Conservation (phyloP, 192 early-diverging fungal genomes). For the Coemansia sp. region DNA sequence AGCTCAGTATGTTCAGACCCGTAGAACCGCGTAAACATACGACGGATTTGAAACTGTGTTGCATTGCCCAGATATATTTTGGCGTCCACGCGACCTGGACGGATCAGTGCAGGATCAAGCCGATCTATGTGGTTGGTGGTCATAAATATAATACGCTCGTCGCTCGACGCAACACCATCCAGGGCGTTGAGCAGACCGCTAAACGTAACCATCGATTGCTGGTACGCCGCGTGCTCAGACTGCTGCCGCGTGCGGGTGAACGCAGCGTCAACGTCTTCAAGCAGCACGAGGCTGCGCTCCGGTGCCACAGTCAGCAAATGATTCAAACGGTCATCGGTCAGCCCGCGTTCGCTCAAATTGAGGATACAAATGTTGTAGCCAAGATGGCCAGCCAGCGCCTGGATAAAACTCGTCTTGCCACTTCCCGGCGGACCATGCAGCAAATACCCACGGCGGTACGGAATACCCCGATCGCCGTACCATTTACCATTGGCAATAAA, state of each 20-base stretch:
- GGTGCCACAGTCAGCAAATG: conserved; percentile 78
- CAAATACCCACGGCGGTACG: conserved; percentile 87
- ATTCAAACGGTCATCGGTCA: conserved; percentile 83
- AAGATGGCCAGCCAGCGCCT: conserved; percentile 84
- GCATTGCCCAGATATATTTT: conserved; percentile 77
- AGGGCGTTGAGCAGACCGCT: conserved; percentile 86
- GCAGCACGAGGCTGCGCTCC: conserved; percentile 73
- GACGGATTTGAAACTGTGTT: conserved; percentile 62
- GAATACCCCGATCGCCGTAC: conserved; percentile 84
- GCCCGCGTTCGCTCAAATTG: conserved; percentile 76
- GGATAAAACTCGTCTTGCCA: conserved; percentile 91
- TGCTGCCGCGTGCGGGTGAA: conserved; percentile 66
- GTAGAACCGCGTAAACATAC: conserved; percentile 84
- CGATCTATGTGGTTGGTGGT: conserved; percentile 84
- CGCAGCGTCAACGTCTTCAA: conserved; percentile 85
- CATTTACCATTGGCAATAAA: conserved; percentile 80
- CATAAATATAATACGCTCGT: conserved; percentile 88
- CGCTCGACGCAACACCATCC: conserved; percentile 83
- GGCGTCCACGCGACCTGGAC: conserved; percentile 79
- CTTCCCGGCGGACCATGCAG: conserved; percentile 87
- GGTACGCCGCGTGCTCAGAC: conserved; percentile 63
- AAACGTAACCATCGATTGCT: conserved; percentile 83
- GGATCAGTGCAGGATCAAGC: conserved; percentile 75
- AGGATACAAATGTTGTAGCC: conserved; percentile 87
- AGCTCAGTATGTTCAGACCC: conserved; percentile 53